Conservation (phyloP, 129 eudicot species). For the Helichrysum umbraculigerum region DNA sequence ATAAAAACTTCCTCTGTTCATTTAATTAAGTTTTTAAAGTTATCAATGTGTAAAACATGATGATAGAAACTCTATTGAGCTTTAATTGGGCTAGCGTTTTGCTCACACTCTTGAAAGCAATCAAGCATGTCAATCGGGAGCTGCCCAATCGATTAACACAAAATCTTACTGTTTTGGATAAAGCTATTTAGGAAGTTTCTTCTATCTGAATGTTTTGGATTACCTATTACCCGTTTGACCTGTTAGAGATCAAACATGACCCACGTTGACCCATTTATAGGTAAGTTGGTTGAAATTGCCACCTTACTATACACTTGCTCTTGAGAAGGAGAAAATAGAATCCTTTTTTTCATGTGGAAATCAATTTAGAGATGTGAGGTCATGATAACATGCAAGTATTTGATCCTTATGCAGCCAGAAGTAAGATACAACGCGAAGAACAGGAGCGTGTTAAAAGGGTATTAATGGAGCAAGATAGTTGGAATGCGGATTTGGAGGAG, state of each 20-base stretch:
- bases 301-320: too few species aligned
- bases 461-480: constrained; percentile 68
- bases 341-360: neutral
- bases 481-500: constrained; percentile 56
- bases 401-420: constrained; percentile 47
- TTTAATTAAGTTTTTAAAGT: neutral
- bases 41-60: neutral
- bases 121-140: neutral
- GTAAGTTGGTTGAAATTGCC: neutral
- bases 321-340: too few species aligned
- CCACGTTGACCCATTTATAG: neutral
- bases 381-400: constrained; percentile 19
- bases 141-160: neutral
- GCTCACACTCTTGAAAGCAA: neutral
- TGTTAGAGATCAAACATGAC: too few species aligned
- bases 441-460: constrained; percentile 61
- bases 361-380: neutral
- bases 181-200: too few species aligned
- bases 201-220: too few species aligned
- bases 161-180: too few species aligned
- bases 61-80: neutral
- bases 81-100: neutral
- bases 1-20: neutral
- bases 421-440: constrained; percentile 67
- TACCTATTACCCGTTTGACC: too few species aligned